Conservation (phyloP, 2,329 filamentous ascomycete species). For the Venturia asperata region DNA sequence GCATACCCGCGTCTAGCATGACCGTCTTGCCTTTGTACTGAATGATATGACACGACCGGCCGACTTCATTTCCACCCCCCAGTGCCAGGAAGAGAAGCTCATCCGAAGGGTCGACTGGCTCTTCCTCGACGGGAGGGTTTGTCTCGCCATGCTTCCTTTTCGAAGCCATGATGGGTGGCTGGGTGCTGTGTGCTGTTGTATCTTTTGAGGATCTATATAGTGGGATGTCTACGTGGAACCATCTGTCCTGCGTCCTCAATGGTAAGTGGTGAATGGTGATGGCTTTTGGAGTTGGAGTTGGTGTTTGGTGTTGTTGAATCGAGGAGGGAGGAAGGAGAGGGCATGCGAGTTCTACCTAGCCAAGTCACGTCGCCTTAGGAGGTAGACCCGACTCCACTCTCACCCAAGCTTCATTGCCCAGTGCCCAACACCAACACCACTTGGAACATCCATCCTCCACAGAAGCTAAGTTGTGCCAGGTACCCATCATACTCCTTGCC, state of each 20-base stretch:
- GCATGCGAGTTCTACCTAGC: neutral
- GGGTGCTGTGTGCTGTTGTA: conserved; percentile 1
- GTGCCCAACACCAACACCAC: neutral
- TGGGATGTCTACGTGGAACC: neutral
- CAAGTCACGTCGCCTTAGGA: neutral
- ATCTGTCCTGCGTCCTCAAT: neutral
- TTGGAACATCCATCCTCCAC: neutral
- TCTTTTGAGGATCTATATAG: neutral
- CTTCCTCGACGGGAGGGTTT: conserved; percentile 66
- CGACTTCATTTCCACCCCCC: conserved; percentile 94
- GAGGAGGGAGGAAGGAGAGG: neutral
- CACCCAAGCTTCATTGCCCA: conserved; percentile 2
- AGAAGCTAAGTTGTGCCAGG: neutral
- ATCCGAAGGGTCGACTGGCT: conserved; percentile 86
- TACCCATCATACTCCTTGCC: neutral
- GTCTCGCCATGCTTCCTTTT: conserved; percentile 83
- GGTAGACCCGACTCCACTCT: too few species aligned
- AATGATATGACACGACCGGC: conserved; percentile 92
- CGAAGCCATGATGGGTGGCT: conserved; percentile 61
- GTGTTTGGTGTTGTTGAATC: neutral
- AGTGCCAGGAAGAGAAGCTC: conserved; percentile 91
- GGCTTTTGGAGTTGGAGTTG: neutral
- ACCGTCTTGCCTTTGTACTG: conserved; percentile 99
- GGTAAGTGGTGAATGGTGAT: neutral
- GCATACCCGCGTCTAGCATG: conserved; percentile 97